Conservation (phyloP, 768 basidiomycete genomes). For the Amyloporia xantha region DNA sequence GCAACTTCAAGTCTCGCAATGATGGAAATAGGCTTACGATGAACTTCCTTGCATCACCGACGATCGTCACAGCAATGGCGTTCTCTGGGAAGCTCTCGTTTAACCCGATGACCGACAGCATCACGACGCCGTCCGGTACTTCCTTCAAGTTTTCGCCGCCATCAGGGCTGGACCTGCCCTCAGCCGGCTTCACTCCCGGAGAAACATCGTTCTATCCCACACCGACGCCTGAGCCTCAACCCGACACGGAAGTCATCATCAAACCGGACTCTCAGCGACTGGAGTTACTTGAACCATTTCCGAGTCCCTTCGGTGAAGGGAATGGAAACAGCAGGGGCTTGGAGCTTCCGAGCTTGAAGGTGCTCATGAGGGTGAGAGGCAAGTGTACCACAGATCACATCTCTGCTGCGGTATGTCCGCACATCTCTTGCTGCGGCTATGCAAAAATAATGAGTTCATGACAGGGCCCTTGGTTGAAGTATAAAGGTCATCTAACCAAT, state of each 20-base stretch:
- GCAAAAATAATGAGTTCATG: background rate
- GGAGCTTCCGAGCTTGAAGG: conserved; percentile 78
- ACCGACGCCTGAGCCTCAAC: conserved; percentile 65
- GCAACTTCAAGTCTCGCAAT: conserved; percentile 90
- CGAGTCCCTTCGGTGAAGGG: conserved; percentile 58
- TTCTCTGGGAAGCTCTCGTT: conserved; percentile 92
- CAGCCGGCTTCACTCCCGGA: conserved; percentile 74
- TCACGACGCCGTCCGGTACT: conserved; percentile 60
- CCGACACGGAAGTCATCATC: conserved; percentile 75
- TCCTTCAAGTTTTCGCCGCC: conserved; percentile 84
- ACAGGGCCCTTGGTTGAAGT: conserved; percentile 97
- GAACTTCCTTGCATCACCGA: conserved; percentile 98
- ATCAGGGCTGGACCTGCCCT: conserved; percentile 76
- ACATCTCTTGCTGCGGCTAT: background rate
- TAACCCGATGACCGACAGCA: conserved; percentile 82
- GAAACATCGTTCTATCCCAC: conserved; percentile 70
- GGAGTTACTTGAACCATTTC: conserved; percentile 82
- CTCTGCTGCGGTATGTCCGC: conserved; percentile 71
- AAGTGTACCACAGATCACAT: conserved; percentile 99
- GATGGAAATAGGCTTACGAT: conserved; percentile 92
- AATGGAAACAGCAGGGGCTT: conserved; percentile 41
- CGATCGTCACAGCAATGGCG: conserved; percentile 95
- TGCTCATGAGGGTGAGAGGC: conserved; percentile 88
- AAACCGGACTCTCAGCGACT: conserved; percentile 74
- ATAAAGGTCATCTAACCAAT: conserved; percentile 94